phyloP scores from a whole-genome alignment of 371 early-diverging fungal genomes.

The Lichtheimia hyalospora region DNA sequence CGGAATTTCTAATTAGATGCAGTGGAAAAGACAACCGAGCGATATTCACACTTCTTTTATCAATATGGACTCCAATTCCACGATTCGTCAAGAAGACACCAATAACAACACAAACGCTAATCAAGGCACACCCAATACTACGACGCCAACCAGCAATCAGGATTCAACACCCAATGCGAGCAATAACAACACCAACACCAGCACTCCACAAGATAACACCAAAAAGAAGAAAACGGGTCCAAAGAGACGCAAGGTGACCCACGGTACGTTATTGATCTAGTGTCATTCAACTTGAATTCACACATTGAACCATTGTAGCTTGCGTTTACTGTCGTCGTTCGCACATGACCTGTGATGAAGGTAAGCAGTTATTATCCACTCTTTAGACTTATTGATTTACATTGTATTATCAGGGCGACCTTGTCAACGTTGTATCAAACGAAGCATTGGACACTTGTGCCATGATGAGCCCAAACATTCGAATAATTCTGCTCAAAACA shows the following conservation, averaged over 20 bases:
- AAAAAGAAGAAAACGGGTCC: slow-evolving; percentile 70
- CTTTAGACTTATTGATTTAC: neutral
- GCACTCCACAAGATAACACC: slow-evolving; percentile 27
- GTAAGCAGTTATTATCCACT: slow-evolving; percentile 27
- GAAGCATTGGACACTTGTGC: slow-evolving; percentile 90
- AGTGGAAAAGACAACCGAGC: no score
- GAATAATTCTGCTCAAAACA: slow-evolving; percentile 17
- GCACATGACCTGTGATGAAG: slow-evolving; percentile 86
- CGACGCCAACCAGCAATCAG: neutral
- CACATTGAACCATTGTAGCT: neutral
- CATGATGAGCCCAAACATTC: slow-evolving; percentile 75
- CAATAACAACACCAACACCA: slow-evolving; percentile 6
- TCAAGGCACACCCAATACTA: slow-evolving; percentile 4
- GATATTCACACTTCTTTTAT: neutral
- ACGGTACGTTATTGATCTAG: slow-evolving; percentile 43
- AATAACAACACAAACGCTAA: neutral
- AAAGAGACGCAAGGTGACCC: slow-evolving; percentile 73
- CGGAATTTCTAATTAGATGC: no score
- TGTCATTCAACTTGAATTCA: neutral
- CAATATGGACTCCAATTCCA: slow-evolving; percentile 1
- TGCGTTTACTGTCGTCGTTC: slow-evolving; percentile 75
- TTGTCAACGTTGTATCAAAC: slow-evolving; percentile 92
- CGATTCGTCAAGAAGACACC: neutral
- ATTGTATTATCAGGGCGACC: slow-evolving; percentile 70
- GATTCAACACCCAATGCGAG: slow-evolving; percentile 8